Evolutionary conservation across 805 yeast genomes (phyloP), one percentile per base, ranked within the genome.

Genomic region (Candida morakotiae): DNA sequence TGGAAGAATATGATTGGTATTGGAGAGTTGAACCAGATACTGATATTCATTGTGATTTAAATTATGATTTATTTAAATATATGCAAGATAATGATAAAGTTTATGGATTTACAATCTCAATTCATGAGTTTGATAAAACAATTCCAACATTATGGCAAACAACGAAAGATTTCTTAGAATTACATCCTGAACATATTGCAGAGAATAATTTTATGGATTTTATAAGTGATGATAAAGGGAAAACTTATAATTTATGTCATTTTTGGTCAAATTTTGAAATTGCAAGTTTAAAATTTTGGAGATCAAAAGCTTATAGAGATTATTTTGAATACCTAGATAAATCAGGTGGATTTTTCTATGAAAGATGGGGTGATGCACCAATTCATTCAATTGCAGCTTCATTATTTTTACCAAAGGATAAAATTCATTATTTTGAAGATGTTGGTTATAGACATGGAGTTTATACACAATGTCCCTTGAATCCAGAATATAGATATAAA

Each of bases 351-450:
- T 87, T 87, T 66, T 87, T 83, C 67, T 87, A 87, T 60, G 88
- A 84, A 68, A 75, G 95, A 62, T 86, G 95, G 96, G 95, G 95
- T 50, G 96, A 87, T 61, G 95, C 95, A 19, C 96, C 96, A 24
- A 82, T 87, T 34, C 96, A 87, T 60, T 83, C 94, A 5, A 80
- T 87, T 52, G 96, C 93, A 22, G 95, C 86, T 15, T 67, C 93
- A 4, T 65, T 87, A 46, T 84, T 87, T 65, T 56, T 86, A 58
- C 78, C 83, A 38, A 77, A 74, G 56, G 79, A 76, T 43, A 68
- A 81, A 53, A 64, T 87, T 34, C 95, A 87, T 54, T 57, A 82
- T 71, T 87, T 88, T 56, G 82, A 77, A 40, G 95, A 87, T 52
- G 75, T 87, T 42, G 95, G 95, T 35, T 87, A 87, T 62, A 83